Evolutionary conservation across 176 grass and related monocot species (phyloP).

Genomic region (Eragrostis nindensis): DNA sequence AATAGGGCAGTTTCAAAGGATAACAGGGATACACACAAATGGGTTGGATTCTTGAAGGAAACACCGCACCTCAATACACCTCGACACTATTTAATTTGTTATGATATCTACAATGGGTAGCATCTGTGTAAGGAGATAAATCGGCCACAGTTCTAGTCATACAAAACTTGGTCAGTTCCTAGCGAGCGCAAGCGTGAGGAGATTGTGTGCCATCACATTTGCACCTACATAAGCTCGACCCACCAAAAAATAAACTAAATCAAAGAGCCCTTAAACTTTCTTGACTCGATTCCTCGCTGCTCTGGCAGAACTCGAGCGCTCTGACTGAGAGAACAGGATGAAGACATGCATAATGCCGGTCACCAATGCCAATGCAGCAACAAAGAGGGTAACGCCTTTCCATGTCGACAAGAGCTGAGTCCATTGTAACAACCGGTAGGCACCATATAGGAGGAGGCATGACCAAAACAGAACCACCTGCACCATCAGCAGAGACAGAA

Average conservation of each 20-base stretch:
- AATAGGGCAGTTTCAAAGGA: too few relatives aligned
- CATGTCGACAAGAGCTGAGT: constrained; percentile 64
- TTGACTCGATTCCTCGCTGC: constrained; percentile 53
- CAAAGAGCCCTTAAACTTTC: constrained; percentile 70
- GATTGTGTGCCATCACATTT: not conserved
- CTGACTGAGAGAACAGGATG: constrained; percentile 68
- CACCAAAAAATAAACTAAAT: too few relatives aligned
- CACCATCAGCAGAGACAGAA: constrained; percentile 23
- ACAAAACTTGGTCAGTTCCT: constrained; percentile 14
- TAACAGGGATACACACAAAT: too few relatives aligned
- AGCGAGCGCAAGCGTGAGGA: not conserved
- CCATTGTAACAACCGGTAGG: constrained; percentile 67
- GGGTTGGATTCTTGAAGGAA: too few relatives aligned
- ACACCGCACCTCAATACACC: too few relatives aligned
- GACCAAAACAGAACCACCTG: constrained; percentile 79
- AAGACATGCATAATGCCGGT: constrained; percentile 67
- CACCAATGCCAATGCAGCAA: constrained; percentile 47
- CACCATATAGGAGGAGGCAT: constrained; percentile 58
- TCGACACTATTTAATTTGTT: too few relatives aligned
- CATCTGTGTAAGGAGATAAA: too few relatives aligned
- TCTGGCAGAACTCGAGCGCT: constrained; percentile 62
- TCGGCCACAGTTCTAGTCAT: not conserved
- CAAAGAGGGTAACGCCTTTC: constrained; percentile 57
- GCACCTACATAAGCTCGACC: constrained; percentile 15
- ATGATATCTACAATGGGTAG: too few relatives aligned